Evolutionary conservation across 495 filamentous ascomycete genomes (phyloP).

Genomic region (Cryomyces minteri): DNA sequence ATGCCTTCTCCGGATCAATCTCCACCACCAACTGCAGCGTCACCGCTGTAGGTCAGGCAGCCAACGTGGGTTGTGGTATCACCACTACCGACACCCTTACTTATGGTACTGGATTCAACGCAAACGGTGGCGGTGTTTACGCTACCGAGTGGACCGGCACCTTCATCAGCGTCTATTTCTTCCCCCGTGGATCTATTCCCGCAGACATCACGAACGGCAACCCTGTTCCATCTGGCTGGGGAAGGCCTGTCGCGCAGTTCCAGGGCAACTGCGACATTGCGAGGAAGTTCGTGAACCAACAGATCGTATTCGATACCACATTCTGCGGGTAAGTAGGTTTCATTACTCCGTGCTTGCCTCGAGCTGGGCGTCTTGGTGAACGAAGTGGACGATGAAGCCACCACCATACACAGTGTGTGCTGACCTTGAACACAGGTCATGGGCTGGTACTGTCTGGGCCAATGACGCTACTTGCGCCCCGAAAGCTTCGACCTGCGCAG

Average conservation of each 20-base stretch:
- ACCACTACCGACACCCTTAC: conserved; percentile 1
- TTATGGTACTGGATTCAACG: conserved; percentile 60
- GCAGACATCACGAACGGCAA: conserved; percentile 31
- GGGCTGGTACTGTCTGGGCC: conserved; percentile 50
- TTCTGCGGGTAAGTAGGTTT: conserved; percentile 42
- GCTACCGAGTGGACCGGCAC: conserved; percentile 54
- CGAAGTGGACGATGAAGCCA: no score
- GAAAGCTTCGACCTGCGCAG: conserved; percentile 6
- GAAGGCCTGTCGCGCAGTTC: conserved; percentile 44
- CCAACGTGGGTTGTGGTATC: conserved; percentile 25
- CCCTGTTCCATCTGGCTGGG: conserved; percentile 47
- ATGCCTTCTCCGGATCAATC: conserved; percentile 17
- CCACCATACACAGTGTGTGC: no score
- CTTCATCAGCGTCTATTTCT: conserved; percentile 62
- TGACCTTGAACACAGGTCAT: conserved; percentile 23
- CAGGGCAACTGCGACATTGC: conserved; percentile 19
- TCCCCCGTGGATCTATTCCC: conserved; percentile 41
- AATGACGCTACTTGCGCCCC: conserved; percentile 6
- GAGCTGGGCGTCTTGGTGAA: not conserved
- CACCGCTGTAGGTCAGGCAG: conserved; percentile 33
- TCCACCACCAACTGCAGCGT: conserved; percentile 32
- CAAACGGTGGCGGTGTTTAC: conserved; percentile 52
- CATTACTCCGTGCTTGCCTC: not conserved
- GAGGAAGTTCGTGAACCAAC: conserved; percentile 13
- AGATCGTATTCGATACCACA: conserved; percentile 46